These are phyloP conservation scores for Aspergillus ellipticus DNA, from an alignment of 495 filamentous ascomycete genomes.

Conservation along the genomic window DNA sequence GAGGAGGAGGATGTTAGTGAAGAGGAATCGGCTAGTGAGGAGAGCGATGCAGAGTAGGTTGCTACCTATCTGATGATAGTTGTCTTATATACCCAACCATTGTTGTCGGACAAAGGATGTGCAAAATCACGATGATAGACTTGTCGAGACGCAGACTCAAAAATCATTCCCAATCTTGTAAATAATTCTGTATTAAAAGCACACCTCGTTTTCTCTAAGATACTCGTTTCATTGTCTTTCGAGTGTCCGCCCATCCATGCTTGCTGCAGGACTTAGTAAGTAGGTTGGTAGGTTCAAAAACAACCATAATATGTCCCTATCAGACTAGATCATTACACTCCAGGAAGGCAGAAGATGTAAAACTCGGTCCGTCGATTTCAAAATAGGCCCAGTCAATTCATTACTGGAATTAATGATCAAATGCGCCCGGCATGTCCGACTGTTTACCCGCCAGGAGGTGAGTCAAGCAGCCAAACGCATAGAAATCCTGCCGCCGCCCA, in stretches of 20 bases:
- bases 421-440: no score
- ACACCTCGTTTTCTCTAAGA: not conserved
- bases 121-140: constrained; percentile 6
- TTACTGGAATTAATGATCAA: no score
- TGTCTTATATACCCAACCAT: constrained; percentile 17
- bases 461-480: constrained; percentile 4
- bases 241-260: no score
- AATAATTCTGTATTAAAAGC: not conserved
- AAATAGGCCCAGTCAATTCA: not conserved
- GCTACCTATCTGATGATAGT: constrained; percentile 3
- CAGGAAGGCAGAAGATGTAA: no score
- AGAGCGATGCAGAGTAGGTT: constrained; percentile 38
- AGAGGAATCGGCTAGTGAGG: constrained; percentile 42
- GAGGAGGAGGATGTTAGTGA: constrained; percentile 28
- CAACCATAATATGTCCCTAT: not conserved
- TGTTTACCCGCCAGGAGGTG: no score
- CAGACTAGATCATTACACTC: no score
- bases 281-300: no score
- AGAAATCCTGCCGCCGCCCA: constrained; percentile 21
- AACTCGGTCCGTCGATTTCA: no score
- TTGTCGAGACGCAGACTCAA: not conserved
- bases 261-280: no score
- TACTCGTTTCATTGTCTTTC: not conserved
- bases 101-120: not conserved
- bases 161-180: not conserved